These are phyloP conservation scores for Salix viminalis DNA, from an alignment of 345 rosid genomes.

Conservation along the genomic window DNA sequence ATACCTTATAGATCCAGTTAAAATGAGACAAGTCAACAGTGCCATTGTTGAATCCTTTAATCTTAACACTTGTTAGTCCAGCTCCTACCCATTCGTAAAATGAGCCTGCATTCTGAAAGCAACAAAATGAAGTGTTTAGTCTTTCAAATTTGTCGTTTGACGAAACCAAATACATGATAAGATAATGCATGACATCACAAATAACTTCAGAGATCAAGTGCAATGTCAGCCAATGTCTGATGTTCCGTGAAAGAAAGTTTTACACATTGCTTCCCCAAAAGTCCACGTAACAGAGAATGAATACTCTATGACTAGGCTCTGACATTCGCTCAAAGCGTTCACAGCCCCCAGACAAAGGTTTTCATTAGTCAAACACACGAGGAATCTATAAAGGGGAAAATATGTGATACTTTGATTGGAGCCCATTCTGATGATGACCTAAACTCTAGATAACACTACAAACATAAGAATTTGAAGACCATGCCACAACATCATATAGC, in stretches of 20 bases:
- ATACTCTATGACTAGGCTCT: not conserved
- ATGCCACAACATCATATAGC: not conserved
- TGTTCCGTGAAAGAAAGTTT: not conserved
- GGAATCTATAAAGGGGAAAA: not conserved
- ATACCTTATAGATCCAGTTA: slow-evolving; percentile 85
- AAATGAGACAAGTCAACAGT: slow-evolving; percentile 56
- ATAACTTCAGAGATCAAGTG: too few species aligned
- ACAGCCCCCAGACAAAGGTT: too few species aligned
- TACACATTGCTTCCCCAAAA: not conserved
- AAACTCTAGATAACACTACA: not conserved
- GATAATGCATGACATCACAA: not conserved
- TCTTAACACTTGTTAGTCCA: slow-evolving; percentile 69
- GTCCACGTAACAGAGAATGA: not conserved
- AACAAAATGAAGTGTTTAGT: slow-evolving; percentile 11
- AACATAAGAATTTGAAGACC: not conserved
- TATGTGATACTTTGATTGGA: not conserved
- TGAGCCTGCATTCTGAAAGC: slow-evolving; percentile 78
- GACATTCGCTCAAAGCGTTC: too few species aligned
- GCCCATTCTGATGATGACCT: not conserved
- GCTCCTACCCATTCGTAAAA: slow-evolving; percentile 77
- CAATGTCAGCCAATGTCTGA: too few species aligned
- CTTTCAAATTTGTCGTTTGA: not conserved
- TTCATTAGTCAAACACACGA: not conserved
- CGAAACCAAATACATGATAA: not conserved
- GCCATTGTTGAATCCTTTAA: slow-evolving; percentile 68